Base-by-base conservation (phyloP, 2,329 filamentous ascomycete species). In the Leptographium radiaticola region DNA sequence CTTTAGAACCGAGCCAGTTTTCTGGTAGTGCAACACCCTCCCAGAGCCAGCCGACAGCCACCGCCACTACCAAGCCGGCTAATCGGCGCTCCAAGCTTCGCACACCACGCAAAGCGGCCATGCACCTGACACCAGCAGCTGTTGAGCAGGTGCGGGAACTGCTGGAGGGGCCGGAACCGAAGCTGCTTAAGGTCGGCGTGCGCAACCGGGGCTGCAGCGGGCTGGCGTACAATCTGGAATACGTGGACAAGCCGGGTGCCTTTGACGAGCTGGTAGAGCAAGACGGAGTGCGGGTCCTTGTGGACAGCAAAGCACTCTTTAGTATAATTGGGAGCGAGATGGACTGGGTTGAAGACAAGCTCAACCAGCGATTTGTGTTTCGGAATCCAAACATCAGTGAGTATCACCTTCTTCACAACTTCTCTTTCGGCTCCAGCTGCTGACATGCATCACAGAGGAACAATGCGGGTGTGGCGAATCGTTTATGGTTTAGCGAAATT, bases 301-400 rank as follows among this genome's bases (percentile, higher is more conserved):
- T 98, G 55, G 93, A 98, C 68, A 95, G 88, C 75, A 97, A 96
- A 74, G 93, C 93, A 44, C 73, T 98, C 50, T 90, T 98, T 67
- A 97, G 91, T 69, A 97, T 98, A 53, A 96, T 98, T 62, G 93
- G 93, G 6, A 95, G 87, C 65, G 91, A 97, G 71, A 98, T 98
- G 93, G 93, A 98, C 66, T 98, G 91, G 90, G 77, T 91, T 12
- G 90, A 97, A 70, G 93, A 97, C 63, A 95, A 95, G 73, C 72
- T 98, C 59, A 95, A 86, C 67, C 80, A 90, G 69, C 78, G 87
- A 59, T 98, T 98, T 68, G 83, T 95, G 51, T 98, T 98, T 71
- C 84, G 81, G 66, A 98, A 98, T 67, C 93, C 93, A 2, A 98
- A 98, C 65, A 97, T 97, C 66, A 98, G 90, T 95, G 73, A 80